These are phyloP conservation scores for Pleurotus djamor DNA, from an alignment of 768 basidiomycete species.

Conservation along the genomic window DNA sequence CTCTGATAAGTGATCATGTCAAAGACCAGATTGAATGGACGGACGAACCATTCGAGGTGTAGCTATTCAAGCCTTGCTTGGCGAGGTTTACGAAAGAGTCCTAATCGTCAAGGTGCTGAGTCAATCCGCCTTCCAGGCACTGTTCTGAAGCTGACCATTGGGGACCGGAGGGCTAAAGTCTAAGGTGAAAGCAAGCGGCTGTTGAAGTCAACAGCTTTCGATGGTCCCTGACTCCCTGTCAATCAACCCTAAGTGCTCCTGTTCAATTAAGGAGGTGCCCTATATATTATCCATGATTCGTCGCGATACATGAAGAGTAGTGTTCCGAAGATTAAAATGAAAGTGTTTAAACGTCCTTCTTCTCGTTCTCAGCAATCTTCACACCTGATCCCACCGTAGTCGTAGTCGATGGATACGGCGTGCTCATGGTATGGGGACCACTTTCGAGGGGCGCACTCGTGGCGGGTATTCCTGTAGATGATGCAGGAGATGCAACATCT, in stretches of 20 bases:
- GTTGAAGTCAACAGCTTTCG: not conserved
- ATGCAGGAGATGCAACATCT: constrained; percentile 12
- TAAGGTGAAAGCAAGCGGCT: too few relatives aligned
- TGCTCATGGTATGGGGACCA: constrained; percentile 27
- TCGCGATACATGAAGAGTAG: too few relatives aligned
- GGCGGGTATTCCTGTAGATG: constrained; percentile 25
- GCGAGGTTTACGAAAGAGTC: constrained; percentile 32
- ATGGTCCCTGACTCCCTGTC: not conserved
- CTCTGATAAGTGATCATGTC: too few relatives aligned
- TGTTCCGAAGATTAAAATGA: too few relatives aligned
- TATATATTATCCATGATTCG: too few relatives aligned
- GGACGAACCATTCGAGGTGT: not conserved
- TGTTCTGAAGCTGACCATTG: not conserved
- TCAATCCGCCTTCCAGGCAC: not conserved
- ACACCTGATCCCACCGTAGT: not conserved
- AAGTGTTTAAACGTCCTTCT: not conserved
- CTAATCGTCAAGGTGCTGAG: constrained; percentile 28
- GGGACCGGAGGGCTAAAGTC: too few relatives aligned
- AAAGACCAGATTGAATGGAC: not conserved
- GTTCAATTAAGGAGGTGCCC: not conserved
- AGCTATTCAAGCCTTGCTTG: not conserved
- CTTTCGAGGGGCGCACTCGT: constrained; percentile 40
- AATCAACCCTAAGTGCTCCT: not conserved
- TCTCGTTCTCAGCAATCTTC: not conserved
- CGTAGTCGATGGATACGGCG: constrained; percentile 19